Evolutionary conservation across 805 yeast genomes (phyloP), one percentile per base, ranked within the genome.

Genomic region (Wickerhamiella cacticola): DNA sequence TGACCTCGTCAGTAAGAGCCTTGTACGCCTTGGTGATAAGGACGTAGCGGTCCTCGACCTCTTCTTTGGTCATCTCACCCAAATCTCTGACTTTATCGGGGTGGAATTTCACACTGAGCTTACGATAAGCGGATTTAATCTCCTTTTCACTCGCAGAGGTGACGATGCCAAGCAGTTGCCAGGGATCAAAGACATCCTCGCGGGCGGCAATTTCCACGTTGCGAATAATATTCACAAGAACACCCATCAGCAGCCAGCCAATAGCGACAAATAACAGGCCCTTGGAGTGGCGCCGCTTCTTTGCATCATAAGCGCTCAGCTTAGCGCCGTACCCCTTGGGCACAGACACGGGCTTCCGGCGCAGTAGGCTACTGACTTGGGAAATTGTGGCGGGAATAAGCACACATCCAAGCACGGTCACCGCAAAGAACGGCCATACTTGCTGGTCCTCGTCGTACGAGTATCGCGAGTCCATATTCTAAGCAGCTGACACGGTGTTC

Each of bases 401-500:
- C 16, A 78, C 74, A 51, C 82, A 75, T 22, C 82, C 68, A 46
- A 82, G 65, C 44, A 84, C 66, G 2, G 96, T 87, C 59, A 83
- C 63, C 46, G 82, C 75, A 59, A 88, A 88, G 62, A 80, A 86
- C 35, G 96, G 96, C 95, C 96, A 87, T 1, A 92, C 85, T 57
- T 84, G 92, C 44, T 88, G 79, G 52, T 78, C 77, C 62, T 87
- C 96, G 67, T 87, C 96, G 63, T 87, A 87, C 36, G 79, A 77
- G 64, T 82, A 82, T 57, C 80, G 65, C 42, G 77, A 64, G 55
- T 72, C 73, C 47, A 44, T 43, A 33, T 23, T 35, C 18, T 48
- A 74, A 41, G 45, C 41, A 36, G 26, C 25, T 36, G 45, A 19
- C 45, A 41, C 45, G 36, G 36, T 41, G 45, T 25, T 15, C 26